Percentiles rank a stretch among this genome's conserved stretches.
Evolutionary conservation across 768 basidiomycete species (phyloP).

Genomic region (Coprinopsis strossmayeri): DNA sequence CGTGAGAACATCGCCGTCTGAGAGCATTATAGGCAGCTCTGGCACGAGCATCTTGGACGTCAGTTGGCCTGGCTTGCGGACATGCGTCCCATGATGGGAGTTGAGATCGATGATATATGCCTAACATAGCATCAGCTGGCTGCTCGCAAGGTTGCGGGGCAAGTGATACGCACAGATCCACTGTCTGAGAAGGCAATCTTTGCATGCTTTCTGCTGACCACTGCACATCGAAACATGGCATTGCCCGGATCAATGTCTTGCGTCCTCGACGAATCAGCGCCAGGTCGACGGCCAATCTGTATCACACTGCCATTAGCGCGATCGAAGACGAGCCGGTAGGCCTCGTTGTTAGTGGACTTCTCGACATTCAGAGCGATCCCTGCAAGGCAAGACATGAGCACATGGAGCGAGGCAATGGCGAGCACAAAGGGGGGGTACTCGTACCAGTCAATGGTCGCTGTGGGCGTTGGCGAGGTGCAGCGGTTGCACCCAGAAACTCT

Average conservation of each 20-base stretch:
- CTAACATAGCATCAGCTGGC: conserved; percentile 28
- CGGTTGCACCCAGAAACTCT: conserved; percentile 46
- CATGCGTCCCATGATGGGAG: conserved; percentile 74
- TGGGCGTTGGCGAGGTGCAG: conserved; percentile 12
- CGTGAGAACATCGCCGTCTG: conserved; percentile 65
- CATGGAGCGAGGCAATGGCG: conserved; percentile 15
- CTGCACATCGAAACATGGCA: conserved; percentile 69
- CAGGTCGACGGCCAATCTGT: conserved; percentile 64
- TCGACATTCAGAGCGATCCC: conserved; percentile 58
- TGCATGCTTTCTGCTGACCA: conserved; percentile 74
- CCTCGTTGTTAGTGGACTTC: conserved; percentile 36
- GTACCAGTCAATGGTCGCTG: conserved; percentile 36
- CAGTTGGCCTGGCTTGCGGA: conserved; percentile 47
- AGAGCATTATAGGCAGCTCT: conserved; percentile 49
- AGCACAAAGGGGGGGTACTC: conserved; percentile 18
- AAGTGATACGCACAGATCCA: conserved; percentile 48
- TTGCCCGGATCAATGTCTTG: conserved; percentile 35
- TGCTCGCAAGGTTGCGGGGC: background rate
- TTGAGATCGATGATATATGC: conserved; percentile 63
- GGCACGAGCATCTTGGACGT: conserved; percentile 43
- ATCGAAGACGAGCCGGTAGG: conserved; percentile 45
- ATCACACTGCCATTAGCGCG: conserved; percentile 45
- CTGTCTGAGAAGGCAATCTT: conserved; percentile 68
- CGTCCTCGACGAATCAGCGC: conserved; percentile 34
- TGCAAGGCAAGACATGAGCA: conserved; percentile 19